These are phyloP conservation scores for Linderniella brevidens DNA, from an alignment of 257 asterid genomes.

Conservation along the genomic window DNA sequence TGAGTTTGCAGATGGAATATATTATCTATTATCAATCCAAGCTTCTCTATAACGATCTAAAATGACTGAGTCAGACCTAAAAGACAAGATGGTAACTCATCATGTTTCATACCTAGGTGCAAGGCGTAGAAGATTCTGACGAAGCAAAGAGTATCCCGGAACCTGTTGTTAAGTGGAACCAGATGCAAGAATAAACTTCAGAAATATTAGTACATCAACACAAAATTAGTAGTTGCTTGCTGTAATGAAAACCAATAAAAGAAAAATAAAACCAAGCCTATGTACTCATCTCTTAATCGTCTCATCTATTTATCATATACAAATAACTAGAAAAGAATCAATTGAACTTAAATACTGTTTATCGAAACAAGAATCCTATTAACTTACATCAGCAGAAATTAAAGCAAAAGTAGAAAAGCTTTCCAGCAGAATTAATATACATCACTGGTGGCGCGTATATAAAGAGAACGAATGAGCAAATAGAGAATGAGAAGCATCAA, in stretches of 20 bases:
- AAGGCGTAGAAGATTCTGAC: constrained; percentile 56
- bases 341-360: no score
- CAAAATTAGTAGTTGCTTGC: not conserved
- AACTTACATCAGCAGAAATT: no score
- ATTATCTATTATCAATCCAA: constrained; percentile 7
- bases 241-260: not conserved
- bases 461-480: not conserved
- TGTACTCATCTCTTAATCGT: no score
- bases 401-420: no score
- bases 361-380: no score
- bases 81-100: constrained; percentile 4
- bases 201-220: not conserved
- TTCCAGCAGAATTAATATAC: not conserved
- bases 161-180: constrained; percentile 27
- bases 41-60: not conserved
- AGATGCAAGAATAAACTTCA: constrained; percentile 4
- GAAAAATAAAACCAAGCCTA: not conserved
- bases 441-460: not conserved
- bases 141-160: constrained; percentile 63
- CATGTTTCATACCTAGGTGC: constrained; percentile 52
- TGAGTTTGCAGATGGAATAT: constrained; percentile 9
- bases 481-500: not conserved
- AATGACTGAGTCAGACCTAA: not conserved
- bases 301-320: no score
- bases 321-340: no score